Evolutionary conservation across 2,329 filamentous ascomycete species (phyloP), one percentile per base, ranked within the genome.

Genomic region (Falciphora oryzae): DNA sequence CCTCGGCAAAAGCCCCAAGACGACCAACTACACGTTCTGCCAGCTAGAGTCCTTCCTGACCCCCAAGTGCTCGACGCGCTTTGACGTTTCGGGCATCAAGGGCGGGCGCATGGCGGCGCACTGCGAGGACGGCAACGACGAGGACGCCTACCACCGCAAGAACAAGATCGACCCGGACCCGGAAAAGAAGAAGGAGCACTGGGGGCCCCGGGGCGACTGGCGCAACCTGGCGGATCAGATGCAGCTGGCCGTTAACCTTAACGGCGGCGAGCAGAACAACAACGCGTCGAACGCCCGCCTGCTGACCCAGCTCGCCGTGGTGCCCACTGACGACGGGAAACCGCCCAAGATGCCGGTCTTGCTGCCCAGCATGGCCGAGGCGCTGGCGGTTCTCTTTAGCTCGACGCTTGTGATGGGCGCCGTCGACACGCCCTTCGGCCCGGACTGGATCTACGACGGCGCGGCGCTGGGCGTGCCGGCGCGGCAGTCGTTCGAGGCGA

Each of bases 321-420:
- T 11, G 44, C 44, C 44, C 44, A 8, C 22, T 2, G 7, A n/a
- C 44, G 44, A 25, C 22, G 44, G 18, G 7, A 62, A 64, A 0
- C 35, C 72, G 4, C 73, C 76, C 0, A 63, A 65, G 0, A 79
- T 91, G 0, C 77, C 82, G 44, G 74, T 79, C 0, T 71, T 75
- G 0, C 73, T 88, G 0, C 91, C 91, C 0, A 91, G 87, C 2
- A 80, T 91, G n/a, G 87, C 86, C 0, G 91, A 95, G 74, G 88
- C 88, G 0, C 73, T 95, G 0, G 89, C 90, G 0, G 89, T 92
- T 0, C 81, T 93, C 69, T 83, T 85, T 0, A 85, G 86, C 4
- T 87, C 84, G 50, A 91, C 89, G 0, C 74, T 93, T 0, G 80
- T 93, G 11, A 79, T 87, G 58, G 81, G 84, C 11, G 76, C 86